Conservation (phyloP, 2,329 filamentous ascomycete species). For the Phoma sp. region DNA sequence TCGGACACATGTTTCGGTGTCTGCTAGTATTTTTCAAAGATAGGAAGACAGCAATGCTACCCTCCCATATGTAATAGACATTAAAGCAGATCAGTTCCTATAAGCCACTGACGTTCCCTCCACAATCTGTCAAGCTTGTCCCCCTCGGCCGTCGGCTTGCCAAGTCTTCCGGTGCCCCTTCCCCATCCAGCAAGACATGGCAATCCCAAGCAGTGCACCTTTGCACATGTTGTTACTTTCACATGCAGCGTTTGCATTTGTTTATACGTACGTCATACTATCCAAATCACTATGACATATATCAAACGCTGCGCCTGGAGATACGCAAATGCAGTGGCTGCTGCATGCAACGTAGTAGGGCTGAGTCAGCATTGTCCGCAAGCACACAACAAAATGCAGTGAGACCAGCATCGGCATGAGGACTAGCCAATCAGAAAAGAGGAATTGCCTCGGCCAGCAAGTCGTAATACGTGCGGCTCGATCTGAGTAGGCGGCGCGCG, state of each 20-base stretch:
- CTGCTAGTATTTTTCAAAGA: background rate
- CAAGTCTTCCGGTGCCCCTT: background rate
- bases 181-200: background rate
- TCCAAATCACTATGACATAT: background rate
- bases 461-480: conserved; percentile 25
- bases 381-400: background rate
- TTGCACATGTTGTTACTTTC: conserved; percentile 6
- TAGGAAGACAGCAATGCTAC: background rate
- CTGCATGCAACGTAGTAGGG: background rate
- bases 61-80: background rate
- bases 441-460: conserved; percentile 30
- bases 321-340: background rate
- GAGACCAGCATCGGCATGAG: background rate
- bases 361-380: conserved; percentile 17
- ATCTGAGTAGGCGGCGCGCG: conserved; percentile 25
- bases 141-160: conserved; percentile 6
- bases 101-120: background rate
- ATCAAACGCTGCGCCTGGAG: background rate
- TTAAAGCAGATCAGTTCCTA: background rate
- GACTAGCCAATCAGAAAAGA: conserved; percentile 23
- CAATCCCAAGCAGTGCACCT: background rate
- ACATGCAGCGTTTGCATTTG: background rate
- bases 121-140: background rate
- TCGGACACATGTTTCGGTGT: background rate
- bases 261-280: background rate